These are phyloP conservation scores for Phytophthora vignae DNA, from an alignment of 352 stramenopile species.

Conservation along the genomic window DNA sequence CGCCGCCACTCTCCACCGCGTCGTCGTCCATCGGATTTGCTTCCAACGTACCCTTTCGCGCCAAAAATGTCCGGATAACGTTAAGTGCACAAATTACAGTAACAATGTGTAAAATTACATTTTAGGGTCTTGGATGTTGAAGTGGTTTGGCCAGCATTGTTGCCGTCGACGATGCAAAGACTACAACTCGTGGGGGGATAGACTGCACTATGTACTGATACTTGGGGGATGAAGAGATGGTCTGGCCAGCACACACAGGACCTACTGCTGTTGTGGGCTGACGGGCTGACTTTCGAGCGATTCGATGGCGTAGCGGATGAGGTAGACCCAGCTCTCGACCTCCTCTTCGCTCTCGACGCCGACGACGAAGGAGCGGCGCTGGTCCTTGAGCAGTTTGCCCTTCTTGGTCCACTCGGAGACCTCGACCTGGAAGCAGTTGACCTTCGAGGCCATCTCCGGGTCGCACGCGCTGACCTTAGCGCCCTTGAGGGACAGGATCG, in stretches of 20 bases:
- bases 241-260: background rate
- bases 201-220: slow-evolving; percentile 10
- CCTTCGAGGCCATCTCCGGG: slow-evolving; percentile 71
- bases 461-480: slow-evolving; percentile 81
- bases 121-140: slow-evolving; percentile 3
- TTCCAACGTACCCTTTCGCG: slow-evolving; percentile 15
- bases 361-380: slow-evolving; percentile 77
- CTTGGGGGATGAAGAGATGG: background rate
- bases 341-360: slow-evolving; percentile 78
- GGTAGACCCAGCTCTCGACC: slow-evolving; percentile 86
- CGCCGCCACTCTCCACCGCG: slow-evolving; percentile 9
- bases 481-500: slow-evolving; percentile 73
- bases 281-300: slow-evolving; percentile 70
- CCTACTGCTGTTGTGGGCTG: slow-evolving; percentile 16
- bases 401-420: slow-evolving; percentile 88
- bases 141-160: slow-evolving; percentile 3
- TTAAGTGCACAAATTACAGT: slow-evolving; percentile 1
- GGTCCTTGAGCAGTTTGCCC: slow-evolving; percentile 64
- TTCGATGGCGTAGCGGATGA: slow-evolving; percentile 89
- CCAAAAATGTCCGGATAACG: background rate
- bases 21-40: slow-evolving; percentile 12
- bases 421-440: slow-evolving; percentile 89
- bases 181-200: slow-evolving; percentile 9
- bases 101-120: slow-evolving; percentile 10
- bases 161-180: slow-evolving; percentile 9